Percentiles rank a stretch among this genome's conserved stretches.
phyloP scores from a whole-genome alignment of 306 rosid genomes.

The Canavalia ensiformis region DNA sequence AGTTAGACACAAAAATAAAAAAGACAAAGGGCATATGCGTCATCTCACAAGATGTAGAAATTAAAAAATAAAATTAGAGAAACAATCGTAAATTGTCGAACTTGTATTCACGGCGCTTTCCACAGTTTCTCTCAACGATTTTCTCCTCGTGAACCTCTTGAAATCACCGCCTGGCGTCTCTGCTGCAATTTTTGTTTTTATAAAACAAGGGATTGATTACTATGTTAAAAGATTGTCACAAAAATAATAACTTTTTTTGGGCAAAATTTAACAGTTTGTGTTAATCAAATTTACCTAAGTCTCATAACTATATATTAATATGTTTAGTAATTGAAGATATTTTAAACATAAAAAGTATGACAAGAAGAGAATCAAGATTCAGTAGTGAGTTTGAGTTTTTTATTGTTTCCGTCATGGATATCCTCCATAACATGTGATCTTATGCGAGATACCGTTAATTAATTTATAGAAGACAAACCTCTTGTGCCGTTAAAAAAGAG shows the following conservation, averaged over 20 bases:
- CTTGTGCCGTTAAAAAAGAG: too few relatives aligned
- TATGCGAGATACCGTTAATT: too few relatives aligned
- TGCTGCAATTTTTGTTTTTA: constrained; percentile 53
- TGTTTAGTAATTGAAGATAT: background rate
- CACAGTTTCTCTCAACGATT: constrained; percentile 43
- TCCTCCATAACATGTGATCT: too few relatives aligned
- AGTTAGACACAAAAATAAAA: background rate
- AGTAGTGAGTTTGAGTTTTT: too few relatives aligned
- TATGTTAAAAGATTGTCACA: background rate
- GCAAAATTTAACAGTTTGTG: too few relatives aligned
- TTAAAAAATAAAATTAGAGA: constrained; percentile 33
- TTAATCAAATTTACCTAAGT: background rate
- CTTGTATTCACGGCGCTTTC: constrained; percentile 55
- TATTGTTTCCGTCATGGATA: too few relatives aligned
- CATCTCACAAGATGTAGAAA: background rate
- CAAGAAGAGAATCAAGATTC: background rate
- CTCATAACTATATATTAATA: background rate
- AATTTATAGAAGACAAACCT: too few relatives aligned
- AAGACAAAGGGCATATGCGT: background rate
- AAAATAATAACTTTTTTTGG: background rate
- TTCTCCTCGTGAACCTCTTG: constrained; percentile 72
- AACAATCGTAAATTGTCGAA: constrained; percentile 72
- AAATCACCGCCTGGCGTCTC: constrained; percentile 62
- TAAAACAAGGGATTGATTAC: background rate
- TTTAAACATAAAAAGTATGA: background rate